These are phyloP conservation scores for Aspergillus thermomutatus DNA, from an alignment of 2,329 filamentous ascomycete species.

Conservation along the genomic window DNA sequence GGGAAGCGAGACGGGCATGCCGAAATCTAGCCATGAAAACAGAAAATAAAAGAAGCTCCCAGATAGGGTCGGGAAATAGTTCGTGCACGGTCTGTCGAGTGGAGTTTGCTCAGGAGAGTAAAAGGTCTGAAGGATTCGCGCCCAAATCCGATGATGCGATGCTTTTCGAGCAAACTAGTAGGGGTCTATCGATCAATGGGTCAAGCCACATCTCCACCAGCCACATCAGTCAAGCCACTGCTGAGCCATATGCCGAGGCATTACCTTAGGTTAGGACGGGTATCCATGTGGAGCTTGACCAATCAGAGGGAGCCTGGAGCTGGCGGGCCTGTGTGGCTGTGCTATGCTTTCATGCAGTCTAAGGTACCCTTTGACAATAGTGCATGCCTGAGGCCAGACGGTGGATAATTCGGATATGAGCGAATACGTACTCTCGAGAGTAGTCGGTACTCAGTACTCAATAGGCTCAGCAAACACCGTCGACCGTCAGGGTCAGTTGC, in stretches of 20 bases:
- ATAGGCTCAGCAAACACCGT: too few relatives aligned
- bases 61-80: not conserved
- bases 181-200: slow-evolving; percentile 3
- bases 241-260: slow-evolving; percentile 6
- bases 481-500: too few relatives aligned
- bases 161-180: slow-evolving; percentile 6
- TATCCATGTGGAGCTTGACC: too few relatives aligned
- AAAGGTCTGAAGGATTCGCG: too few relatives aligned
- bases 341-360: not conserved
- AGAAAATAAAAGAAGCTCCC: not conserved
- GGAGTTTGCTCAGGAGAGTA: not conserved
- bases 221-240: slow-evolving; percentile 14
- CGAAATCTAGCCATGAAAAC: not conserved
- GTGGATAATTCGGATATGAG: not conserved
- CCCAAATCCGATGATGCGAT: too few relatives aligned
- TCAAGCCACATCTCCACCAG: slow-evolving; percentile 18
- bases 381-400: not conserved
- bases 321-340: not conserved
- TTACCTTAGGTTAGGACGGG: too few relatives aligned
- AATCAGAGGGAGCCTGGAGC: not conserved
- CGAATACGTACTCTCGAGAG: too few relatives aligned
- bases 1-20: not conserved
- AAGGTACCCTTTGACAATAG: not conserved
- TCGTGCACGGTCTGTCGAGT: not conserved
- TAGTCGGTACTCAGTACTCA: too few relatives aligned